phyloP scores from a whole-genome alignment of 1,284 basidiomycete genomes.

The Peniophora sp. region DNA sequence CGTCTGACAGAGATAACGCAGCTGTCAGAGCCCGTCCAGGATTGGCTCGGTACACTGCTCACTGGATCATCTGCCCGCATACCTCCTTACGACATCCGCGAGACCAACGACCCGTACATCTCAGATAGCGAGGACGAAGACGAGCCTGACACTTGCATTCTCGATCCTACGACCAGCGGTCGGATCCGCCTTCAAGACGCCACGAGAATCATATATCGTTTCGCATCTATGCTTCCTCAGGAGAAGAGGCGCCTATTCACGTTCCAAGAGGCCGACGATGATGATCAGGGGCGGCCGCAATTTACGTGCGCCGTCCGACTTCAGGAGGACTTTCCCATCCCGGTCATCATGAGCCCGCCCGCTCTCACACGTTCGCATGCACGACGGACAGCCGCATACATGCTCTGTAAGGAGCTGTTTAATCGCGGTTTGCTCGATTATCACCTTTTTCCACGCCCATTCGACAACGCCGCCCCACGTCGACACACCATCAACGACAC shows the following conservation, averaged over 20 bases:
- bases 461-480: conserved; percentile 5
- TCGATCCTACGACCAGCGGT: conserved; percentile 51
- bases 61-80: conserved; percentile 30
- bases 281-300: conserved; percentile 12
- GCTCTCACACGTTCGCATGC: conserved; percentile 43
- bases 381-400: conserved; percentile 47
- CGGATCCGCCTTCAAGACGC: conserved; percentile 49
- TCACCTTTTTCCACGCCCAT: conserved; percentile 38
- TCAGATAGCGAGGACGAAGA: conserved; percentile 41
- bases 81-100: conserved; percentile 36
- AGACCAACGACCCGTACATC: conserved; percentile 32
- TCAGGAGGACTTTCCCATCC: conserved; percentile 31
- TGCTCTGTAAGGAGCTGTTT: conserved; percentile 44
- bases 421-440: conserved; percentile 42
- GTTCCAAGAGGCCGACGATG: conserved; percentile 22
- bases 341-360: conserved; percentile 34
- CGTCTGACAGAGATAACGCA: conserved; percentile 28
- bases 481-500: conserved; percentile 9
- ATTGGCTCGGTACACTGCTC: conserved; percentile 40
- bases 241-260: conserved; percentile 30
- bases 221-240: conserved; percentile 22
- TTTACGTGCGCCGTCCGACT: conserved; percentile 45
- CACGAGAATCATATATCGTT: conserved; percentile 44
- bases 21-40: conserved; percentile 21
- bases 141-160: conserved; percentile 27